A percentile compares a stretch with the other conserved stretches of the same genome.
phyloP scores from a whole-genome alignment of 2,329 filamentous ascomycete species.

The Spiromastix sp. region DNA sequence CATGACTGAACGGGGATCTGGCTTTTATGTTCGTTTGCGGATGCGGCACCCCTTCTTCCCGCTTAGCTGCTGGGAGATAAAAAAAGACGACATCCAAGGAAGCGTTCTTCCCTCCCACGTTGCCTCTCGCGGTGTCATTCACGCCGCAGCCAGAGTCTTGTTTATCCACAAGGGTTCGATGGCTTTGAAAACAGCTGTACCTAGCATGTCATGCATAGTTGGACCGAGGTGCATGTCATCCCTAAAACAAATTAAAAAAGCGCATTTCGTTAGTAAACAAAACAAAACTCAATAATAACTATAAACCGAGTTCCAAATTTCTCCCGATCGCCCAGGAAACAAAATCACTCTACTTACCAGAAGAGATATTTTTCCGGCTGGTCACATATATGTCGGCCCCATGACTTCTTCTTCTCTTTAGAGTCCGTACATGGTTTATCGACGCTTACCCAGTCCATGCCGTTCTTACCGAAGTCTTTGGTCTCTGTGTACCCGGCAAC shows the following conservation, averaged over 20 bases:
- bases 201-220: constrained; percentile 28
- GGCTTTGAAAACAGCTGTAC: constrained; percentile 26
- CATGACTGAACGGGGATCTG: too few relatives aligned
- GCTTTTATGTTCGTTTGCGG: constrained; percentile 8
- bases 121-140: not conserved
- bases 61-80: too few relatives aligned
- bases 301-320: too few relatives aligned
- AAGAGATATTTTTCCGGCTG: constrained; percentile 30
- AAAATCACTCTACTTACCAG: constrained; percentile 22
- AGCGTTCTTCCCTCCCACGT: not conserved
- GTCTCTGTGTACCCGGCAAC: constrained; percentile 24
- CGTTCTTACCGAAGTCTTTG: constrained; percentile 24
- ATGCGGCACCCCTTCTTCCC: not conserved
- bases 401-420: constrained; percentile 16
- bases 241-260: constrained; percentile 18
- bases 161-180: constrained; percentile 25
- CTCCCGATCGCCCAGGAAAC: not conserved
- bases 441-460: constrained; percentile 27
- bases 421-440: constrained; percentile 23
- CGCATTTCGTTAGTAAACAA: not conserved
- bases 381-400: constrained; percentile 22
- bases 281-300: too few relatives aligned
- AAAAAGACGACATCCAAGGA: not conserved
- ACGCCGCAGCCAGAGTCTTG: constrained; percentile 4
- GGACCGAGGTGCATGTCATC: constrained; percentile 32